Base-by-base conservation (phyloP, 306 rosid genomes). In the Ochetophila trinervis region DNA sequence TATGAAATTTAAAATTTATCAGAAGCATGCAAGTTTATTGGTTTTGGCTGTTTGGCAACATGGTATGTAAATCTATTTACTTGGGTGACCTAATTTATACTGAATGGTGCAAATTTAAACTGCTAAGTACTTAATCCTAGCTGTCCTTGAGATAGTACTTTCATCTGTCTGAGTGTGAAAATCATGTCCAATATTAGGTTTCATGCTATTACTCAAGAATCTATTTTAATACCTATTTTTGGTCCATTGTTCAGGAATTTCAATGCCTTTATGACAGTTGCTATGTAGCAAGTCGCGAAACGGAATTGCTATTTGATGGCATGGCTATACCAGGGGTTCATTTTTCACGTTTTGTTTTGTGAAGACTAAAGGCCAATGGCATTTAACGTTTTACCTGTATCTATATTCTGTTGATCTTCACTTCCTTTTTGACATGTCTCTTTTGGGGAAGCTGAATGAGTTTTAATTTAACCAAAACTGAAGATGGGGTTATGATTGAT, bases 211-310 rank as follows among this genome's bases (percentile, higher is more conserved):
- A 13, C 6, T 34, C 20, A 3, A 45, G 12, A 15, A 10, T 21
- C 36, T 15, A 62, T 42, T 44, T 22, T 72, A 53, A 57, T 59
- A 51, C 70, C 60, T 57, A 15, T 35, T n/a, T 65, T 60, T 71
- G 15, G 68, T 14, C 37, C 64, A 55, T 71, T 71, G 66, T 88
- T 48, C 96, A 91, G 97, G 97, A 71, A 88, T 88, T 79, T 91
- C 97, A 68, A 86, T 91, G 97, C 97, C 97, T 83, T 91, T 91
- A 88, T 88, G 91, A 88, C 75, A 20, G 78, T 57, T 36, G 30
- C 36, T 45, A 20, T 49, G 53, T 66, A n/a, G 57, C 56, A 60
- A 58, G 56, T 57, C 60, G 71, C 55, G 72, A 52, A 22, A 52
- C 74, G 35, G 74, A 75, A 48, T 57, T 42, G 77, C 76, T 70